These are phyloP conservation scores for Meredithiella fracta DNA, from an alignment of 2,329 filamentous ascomycete species.

Conservation along the genomic window DNA sequence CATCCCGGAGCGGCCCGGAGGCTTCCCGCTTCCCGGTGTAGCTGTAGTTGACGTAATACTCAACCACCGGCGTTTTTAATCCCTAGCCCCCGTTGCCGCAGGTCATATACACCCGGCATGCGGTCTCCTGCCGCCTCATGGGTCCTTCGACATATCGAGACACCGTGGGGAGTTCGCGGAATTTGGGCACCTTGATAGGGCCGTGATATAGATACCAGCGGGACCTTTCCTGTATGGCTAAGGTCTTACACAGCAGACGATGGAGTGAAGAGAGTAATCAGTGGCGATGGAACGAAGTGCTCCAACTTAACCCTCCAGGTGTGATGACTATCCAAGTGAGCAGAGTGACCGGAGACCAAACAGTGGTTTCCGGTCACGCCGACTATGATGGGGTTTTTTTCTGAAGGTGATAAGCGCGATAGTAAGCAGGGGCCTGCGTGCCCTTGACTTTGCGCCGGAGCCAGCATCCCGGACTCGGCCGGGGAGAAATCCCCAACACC, in stretches of 20 bases:
- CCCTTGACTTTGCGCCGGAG: slow-evolving; percentile 37
- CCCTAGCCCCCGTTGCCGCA: background rate
- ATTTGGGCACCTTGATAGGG: background rate
- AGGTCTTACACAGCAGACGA: too few relatives aligned
- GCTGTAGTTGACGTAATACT: too few relatives aligned
- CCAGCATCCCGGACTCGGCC: slow-evolving; percentile 41
- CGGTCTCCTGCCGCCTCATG: background rate
- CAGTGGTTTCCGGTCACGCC: background rate
- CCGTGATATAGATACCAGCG: background rate
- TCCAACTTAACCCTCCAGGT: background rate
- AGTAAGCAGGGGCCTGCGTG: slow-evolving; percentile 29
- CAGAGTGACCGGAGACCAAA: background rate
- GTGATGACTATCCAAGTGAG: background rate
- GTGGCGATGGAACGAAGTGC: background rate
- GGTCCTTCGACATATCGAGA: too few relatives aligned
- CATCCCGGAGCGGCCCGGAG: too few relatives aligned
- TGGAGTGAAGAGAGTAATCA: too few relatives aligned
- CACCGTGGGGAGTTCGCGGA: too few relatives aligned
- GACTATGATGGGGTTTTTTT: slow-evolving; percentile 26
- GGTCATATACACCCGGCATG: background rate
- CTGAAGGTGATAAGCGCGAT: slow-evolving; percentile 43
- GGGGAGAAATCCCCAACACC: slow-evolving; percentile 23
- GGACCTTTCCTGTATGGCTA: too few relatives aligned
- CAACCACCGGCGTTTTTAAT: too few relatives aligned
- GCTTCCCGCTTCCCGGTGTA: too few relatives aligned